Percentiles rank a stretch among this genome's conserved stretches.
These are phyloP conservation scores for Termitomyces sp. DNA, from an alignment of 768 basidiomycete species.

Conservation along the genomic window DNA sequence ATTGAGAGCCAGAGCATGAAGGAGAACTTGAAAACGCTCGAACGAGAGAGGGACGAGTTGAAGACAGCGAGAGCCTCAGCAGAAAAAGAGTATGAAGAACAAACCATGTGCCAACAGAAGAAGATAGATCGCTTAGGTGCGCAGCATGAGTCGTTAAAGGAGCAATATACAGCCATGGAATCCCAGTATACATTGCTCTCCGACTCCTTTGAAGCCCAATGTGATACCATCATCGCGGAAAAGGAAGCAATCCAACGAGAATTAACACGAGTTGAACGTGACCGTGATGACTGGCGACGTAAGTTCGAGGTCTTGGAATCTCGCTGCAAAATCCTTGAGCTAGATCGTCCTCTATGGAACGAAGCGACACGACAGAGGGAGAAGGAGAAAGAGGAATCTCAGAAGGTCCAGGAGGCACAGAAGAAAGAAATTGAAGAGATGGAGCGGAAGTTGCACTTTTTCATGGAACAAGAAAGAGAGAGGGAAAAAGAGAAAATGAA, in stretches of 20 bases:
- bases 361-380: constrained; percentile 3
- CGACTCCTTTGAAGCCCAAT: not conserved
- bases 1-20: not conserved
- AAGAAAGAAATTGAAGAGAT: constrained; percentile 7
- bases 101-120: not conserved
- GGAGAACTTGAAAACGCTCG: not conserved
- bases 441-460: constrained; percentile 5
- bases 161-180: not conserved
- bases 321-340: constrained; percentile 11
- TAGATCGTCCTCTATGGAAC: constrained; percentile 9
- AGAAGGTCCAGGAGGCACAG: not conserved
- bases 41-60: constrained; percentile 1
- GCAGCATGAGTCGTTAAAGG: not conserved
- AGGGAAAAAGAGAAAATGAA: not conserved
- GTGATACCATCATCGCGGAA: not conserved
- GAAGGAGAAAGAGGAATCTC: not conserved
- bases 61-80: not conserved
- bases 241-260: not conserved
- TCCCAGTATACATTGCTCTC: not conserved
- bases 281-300: constrained; percentile 5
- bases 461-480: constrained; percentile 1
- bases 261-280: not conserved
- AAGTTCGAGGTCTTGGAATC: constrained; percentile 9
- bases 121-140: not conserved
- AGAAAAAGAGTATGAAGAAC: not conserved